Percentiles rank a stretch among this genome's conserved stretches.
phyloP scores from a whole-genome alignment of 2,329 filamentous ascomycete species.

The Coniochaeta pulveracea region DNA sequence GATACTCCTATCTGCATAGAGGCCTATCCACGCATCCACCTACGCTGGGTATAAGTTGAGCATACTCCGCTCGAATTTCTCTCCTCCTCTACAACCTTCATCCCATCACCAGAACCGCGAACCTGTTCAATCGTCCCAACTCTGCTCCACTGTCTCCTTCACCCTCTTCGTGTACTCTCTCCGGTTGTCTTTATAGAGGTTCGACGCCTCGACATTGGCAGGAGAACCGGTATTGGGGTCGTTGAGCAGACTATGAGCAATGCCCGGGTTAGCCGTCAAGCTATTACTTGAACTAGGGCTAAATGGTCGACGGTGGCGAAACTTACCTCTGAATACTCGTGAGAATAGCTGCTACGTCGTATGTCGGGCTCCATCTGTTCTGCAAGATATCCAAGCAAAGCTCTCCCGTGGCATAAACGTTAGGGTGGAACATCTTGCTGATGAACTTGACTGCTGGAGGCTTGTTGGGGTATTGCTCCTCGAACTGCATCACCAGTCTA shows the following conservation, averaged over 20 bases:
- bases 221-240: conserved; percentile 98
- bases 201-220: conserved; percentile 95
- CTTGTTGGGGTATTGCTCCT: conserved; percentile 98
- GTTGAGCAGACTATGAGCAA: conserved; percentile 66
- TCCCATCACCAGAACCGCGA: no score
- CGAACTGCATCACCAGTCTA: conserved; percentile 95
- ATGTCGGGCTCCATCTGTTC: conserved; percentile 97
- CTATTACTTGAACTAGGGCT: no score
- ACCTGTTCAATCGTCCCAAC: conserved; percentile 81
- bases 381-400: conserved; percentile 94
- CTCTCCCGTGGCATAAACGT: conserved; percentile 95
- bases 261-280: background rate
- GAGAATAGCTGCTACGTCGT: conserved; percentile 92
- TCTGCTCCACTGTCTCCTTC: conserved; percentile 95
- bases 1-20: no score
- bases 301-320: no score
- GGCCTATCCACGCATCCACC: no score
- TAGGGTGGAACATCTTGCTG: conserved; percentile 98
- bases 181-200: conserved; percentile 95
- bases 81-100: no score
- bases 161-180: conserved; percentile 95
- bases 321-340: conserved; percentile 91
- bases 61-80: no score
- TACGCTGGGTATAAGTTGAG: no score
- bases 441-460: conserved; percentile 97